Evolutionary conservation across 441 rosid species (phyloP).

Genomic region (Erysimum cheiri): DNA sequence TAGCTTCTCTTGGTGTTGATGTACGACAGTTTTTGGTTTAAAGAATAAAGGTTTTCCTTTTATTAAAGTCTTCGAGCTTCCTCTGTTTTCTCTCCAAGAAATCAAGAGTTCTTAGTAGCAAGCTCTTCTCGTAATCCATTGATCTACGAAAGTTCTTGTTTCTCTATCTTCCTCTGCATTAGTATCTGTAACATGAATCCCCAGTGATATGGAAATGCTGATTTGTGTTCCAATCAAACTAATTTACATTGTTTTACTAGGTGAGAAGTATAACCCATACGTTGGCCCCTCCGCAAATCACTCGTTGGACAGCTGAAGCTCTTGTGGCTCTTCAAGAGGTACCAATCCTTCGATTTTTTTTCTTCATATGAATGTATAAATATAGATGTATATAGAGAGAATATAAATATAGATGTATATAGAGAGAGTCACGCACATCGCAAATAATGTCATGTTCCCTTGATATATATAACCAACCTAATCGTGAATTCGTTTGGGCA

Average conservation of each 20-base stretch:
- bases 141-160: too few relatives aligned
- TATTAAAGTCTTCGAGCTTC: too few relatives aligned
- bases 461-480: neutral
- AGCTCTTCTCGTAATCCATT: too few relatives aligned
- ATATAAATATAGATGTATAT: too few relatives aligned
- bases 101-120: too few relatives aligned
- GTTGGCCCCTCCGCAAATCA: conserved; percentile 47
- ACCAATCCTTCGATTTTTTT: neutral
- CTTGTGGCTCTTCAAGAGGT: conserved; percentile 90
- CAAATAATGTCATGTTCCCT: neutral
- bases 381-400: neutral
- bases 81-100: too few relatives aligned
- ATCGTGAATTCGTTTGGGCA: conserved; percentile 32
- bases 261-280: conserved; percentile 59
- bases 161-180: too few relatives aligned
- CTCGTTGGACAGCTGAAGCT: conserved; percentile 89
- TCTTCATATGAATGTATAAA: conserved; percentile 11
- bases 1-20: too few relatives aligned
- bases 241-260: conserved; percentile 44
- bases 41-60: too few relatives aligned
- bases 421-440: neutral
- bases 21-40: too few relatives aligned
- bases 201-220: conserved; percentile 3
- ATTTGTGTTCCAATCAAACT: neutral
- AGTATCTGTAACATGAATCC: neutral